These are phyloP conservation scores for Pelagophyceae sp. DNA, from an alignment of 352 stramenopile genomes.

Conservation along the genomic window DNA sequence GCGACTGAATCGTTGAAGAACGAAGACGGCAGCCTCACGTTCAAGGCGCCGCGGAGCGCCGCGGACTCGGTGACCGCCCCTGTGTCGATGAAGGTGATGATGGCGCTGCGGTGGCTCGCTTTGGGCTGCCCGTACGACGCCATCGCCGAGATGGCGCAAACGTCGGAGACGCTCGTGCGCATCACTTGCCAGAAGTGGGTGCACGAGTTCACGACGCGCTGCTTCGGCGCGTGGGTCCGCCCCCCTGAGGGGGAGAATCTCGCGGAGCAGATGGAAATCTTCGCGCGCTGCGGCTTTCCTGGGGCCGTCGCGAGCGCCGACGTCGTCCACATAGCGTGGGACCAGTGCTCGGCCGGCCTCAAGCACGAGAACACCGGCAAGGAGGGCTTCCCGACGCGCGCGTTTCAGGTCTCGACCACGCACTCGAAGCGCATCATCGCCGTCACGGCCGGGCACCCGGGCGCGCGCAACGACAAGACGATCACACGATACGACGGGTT, in stretches of 20 bases:
- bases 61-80: background rate
- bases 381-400: slow-evolving; percentile 28
- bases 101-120: background rate
- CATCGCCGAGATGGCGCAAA: background rate
- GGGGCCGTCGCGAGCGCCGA: slow-evolving; percentile 21
- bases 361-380: slow-evolving; percentile 24
- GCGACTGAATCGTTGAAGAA: background rate
- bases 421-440: slow-evolving; percentile 20
- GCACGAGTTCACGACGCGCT: slow-evolving; percentile 3
- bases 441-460: slow-evolving; percentile 9
- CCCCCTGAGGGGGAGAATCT: slow-evolving; percentile 17
- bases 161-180: background rate
- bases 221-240: background rate
- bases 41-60: background rate
- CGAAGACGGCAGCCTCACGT: background rate
- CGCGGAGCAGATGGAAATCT: slow-evolving; percentile 11
- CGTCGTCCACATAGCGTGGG: slow-evolving; percentile 26
- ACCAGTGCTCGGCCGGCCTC: slow-evolving; percentile 6
- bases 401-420: slow-evolving; percentile 24
- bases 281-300: slow-evolving; percentile 18
- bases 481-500: slow-evolving; percentile 25
- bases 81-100: background rate
- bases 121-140: background rate
- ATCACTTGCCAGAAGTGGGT: background rate
- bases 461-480: slow-evolving; percentile 25